Evolutionary conservation across 139 green algal genomes (phyloP).

Genomic region (Nannochloris sp.): DNA sequence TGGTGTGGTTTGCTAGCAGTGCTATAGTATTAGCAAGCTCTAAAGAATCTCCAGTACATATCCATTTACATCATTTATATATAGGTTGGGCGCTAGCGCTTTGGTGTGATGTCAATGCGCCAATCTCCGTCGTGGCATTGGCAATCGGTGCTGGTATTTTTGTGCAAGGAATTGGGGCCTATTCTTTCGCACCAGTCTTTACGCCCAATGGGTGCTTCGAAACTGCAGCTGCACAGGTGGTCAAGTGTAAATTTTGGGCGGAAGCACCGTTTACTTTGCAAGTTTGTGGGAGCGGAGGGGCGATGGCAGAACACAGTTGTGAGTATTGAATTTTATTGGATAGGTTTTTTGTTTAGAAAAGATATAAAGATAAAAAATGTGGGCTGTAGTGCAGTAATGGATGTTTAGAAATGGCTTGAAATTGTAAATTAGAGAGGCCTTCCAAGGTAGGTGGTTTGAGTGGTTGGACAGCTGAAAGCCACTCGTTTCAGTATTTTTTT

Average conservation of each 20-base stretch:
- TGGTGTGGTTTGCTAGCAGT: conserved; percentile 25
- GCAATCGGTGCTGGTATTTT: conserved; percentile 30
- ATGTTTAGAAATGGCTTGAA: too few species aligned
- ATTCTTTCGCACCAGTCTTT: conserved; percentile 35
- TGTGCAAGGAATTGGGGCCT: conserved; percentile 23
- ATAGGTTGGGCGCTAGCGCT: conserved; percentile 39
- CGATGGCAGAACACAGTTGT: conserved; percentile 1
- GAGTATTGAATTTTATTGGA: not conserved
- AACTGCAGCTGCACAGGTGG: not conserved
- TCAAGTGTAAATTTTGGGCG: conserved; percentile 11
- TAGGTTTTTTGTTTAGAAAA: too few species aligned
- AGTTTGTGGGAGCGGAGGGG: conserved; percentile 9
- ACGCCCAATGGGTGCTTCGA: conserved; percentile 4
- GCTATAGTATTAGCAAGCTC: not conserved
- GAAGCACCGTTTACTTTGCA: conserved; percentile 5
- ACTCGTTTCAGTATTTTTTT: too few species aligned
- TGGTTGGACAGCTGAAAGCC: too few species aligned
- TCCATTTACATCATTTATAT: conserved; percentile 48
- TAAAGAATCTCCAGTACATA: conserved; percentile 8
- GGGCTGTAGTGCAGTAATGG: too few species aligned
- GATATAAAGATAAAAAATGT: too few species aligned
- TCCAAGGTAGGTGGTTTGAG: too few species aligned
- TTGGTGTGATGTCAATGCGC: conserved; percentile 37
- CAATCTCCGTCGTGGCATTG: conserved; percentile 25
- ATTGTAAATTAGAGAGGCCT: too few species aligned